phyloP scores from a whole-genome alignment of 1,284 basidiomycete genomes.

The Volvariella surrecta region DNA sequence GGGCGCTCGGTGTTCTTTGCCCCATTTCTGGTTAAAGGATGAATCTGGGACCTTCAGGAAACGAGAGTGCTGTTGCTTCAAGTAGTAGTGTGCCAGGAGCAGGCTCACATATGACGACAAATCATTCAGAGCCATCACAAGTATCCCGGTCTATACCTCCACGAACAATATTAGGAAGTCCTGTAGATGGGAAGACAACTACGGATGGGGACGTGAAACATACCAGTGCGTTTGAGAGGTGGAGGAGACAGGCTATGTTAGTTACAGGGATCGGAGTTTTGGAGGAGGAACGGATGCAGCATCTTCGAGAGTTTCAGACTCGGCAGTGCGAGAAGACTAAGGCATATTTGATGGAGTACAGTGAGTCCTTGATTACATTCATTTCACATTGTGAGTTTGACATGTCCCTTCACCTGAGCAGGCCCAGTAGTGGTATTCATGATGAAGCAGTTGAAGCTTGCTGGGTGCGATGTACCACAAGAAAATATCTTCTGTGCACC shows the following conservation, averaged over 20 bases:
- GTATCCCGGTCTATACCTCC: too few species aligned
- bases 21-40: too few species aligned
- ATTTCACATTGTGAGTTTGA: too few species aligned
- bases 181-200: neutral
- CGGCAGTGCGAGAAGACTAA: conserved; percentile 52
- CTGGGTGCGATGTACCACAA: conserved; percentile 58
- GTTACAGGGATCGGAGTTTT: conserved; percentile 52
- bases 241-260: conserved; percentile 42
- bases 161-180: too few species aligned
- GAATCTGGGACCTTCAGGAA: too few species aligned
- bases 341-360: conserved; percentile 43
- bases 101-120: too few species aligned
- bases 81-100: too few species aligned
- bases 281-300: conserved; percentile 37
- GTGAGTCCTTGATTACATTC: conserved; percentile 20
- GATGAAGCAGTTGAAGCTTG: conserved; percentile 76
- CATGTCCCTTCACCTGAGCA: too few species aligned
- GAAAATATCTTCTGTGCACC: conserved; percentile 77
- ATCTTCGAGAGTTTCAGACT: conserved; percentile 32
- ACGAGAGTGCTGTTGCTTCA: too few species aligned
- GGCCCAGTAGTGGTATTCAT: conserved; percentile 85
- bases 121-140: too few species aligned
- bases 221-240: conserved; percentile 38
- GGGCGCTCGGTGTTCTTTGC: too few species aligned
- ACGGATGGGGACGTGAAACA: conserved; percentile 4